phyloP scores from a whole-genome alignment of 169 alveolate genomes.

The Eimeria tenella region DNA sequence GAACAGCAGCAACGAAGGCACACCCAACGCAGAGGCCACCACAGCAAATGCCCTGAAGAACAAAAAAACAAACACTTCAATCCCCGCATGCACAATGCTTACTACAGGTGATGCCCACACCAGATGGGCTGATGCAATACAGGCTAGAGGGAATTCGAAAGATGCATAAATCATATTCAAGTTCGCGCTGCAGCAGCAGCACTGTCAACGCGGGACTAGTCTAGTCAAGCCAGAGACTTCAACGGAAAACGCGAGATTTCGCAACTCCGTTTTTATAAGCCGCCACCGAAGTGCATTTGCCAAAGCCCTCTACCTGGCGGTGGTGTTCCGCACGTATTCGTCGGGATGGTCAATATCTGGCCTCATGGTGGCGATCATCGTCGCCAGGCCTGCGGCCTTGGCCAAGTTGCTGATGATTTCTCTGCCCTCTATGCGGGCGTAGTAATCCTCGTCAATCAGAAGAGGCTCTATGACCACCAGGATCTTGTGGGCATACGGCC shows the following conservation, averaged over 20 bases:
- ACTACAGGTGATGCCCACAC: too few species aligned
- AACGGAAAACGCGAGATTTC: too few species aligned
- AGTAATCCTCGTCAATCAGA: constrained; percentile 99
- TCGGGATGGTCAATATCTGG: constrained; percentile 99
- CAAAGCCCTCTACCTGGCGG: constrained; percentile 87
- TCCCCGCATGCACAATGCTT: neutral
- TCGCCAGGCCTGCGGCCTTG: constrained; percentile 98
- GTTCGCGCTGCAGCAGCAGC: neutral
- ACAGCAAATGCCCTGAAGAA: constrained; percentile 98
- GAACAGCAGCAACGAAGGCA: constrained; percentile 97
- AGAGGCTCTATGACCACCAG: constrained; percentile 99
- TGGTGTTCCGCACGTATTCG: constrained; percentile 98
- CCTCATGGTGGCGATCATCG: constrained; percentile 99
- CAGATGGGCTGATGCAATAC: too few species aligned
- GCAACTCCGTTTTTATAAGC: too few species aligned
- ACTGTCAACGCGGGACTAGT: too few species aligned
- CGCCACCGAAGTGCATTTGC: too few species aligned
- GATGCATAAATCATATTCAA: too few species aligned
- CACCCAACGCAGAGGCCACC: constrained; percentile 99
- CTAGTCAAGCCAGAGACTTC: too few species aligned
- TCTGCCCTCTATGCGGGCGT: constrained; percentile 99
- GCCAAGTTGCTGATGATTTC: constrained; percentile 96
- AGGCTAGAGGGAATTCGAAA: too few species aligned
- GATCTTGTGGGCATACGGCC: constrained; percentile 99
- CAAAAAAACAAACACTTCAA: neutral